Evolutionary conservation across 208 protist genomes (phyloP), one percentile per base, ranked within the genome.

Genomic region (Crithidia brevicula): DNA sequence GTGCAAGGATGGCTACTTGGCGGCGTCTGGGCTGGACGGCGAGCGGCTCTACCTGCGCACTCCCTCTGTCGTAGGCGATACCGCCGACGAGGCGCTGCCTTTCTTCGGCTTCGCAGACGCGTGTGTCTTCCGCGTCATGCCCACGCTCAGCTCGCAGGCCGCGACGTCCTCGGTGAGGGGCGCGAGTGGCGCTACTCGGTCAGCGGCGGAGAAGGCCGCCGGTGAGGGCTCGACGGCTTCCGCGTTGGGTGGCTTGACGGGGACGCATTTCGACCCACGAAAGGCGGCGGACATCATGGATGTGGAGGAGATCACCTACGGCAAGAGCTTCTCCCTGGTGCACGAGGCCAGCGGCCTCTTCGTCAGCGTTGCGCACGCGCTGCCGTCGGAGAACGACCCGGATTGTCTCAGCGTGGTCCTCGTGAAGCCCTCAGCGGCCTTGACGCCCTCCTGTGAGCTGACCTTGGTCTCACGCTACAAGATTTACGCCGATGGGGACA

Each of bases 391-490:
- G 54, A 86, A 79, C 38, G 88, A 94, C 61, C 74, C 85, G 4
- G 77, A 89, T 60, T 94, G 85, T 42, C 71, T 86, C 42, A 81
- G 63, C 50, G 79, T 91, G 46, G 75, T 84, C 67, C 79, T 94
- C 28, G 83, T 84, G 23, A 57, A 40, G 30, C 64, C 56, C 23
- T 79, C 73, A 5, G 77, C 80, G 15, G 85, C 83, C 7, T 53
- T 54, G 28, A 70, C 76, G 18, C 53, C 54, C 0, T 85, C 77
- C 20, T 88, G 85, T 42, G 79, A 90, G 72, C 87, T 94, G 45
- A 53, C 69, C 9, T 81, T 94, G 23, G 75, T 80, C 23, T 84
- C 88, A n/a, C 81, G 85, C 49, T 91, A 89, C 77, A 91, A 88
- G 73, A 86, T 89, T 34, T 80, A 87, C 72, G 70, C 72, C 47